Evolutionary conservation across 768 basidiomycete species (phyloP), one percentile per base, ranked within the genome.

Genomic region (Tricholomella constricta): DNA sequence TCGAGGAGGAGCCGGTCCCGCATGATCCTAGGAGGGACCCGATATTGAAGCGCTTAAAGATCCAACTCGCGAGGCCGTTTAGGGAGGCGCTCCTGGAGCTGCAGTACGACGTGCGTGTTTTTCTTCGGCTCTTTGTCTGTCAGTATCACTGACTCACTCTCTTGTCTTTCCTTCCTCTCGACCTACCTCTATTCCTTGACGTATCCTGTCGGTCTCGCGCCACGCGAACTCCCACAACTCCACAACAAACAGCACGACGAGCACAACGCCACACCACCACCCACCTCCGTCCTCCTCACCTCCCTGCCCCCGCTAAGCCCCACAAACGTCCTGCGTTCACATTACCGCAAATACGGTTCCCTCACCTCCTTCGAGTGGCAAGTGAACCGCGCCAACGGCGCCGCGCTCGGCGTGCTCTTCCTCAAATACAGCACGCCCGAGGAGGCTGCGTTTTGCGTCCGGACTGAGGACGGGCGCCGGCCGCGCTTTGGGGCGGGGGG

Each of bases 361-460:
- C 73, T 94, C 51, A 51, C 72, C 6, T 78, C 83, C 3, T 85
- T 91, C 52, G 91, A 94, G 52, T 79, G 85, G 10, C 89, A 93
- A 62, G 82, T 89, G 53, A 89, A 96, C 70, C 78, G 80, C 51
- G 77, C 79, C 45, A 91, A 85, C n/a, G 94, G 94, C 3, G 86
- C 83, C 44, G 82, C 87, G 1, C 79, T 97, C 1, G 94, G 95
- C 2, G 81, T 98, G 36, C 82, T 92, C 36, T 83, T 82, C 63
- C 79, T 98, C 57, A 82, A 80, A 57, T 98, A 73, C 63, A 63
- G 69, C 15, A 72, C 79, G 0, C 83, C 86, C 55, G 84, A 85
- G 14, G 86, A 89, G 38, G 94, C 93, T 4, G 77, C 76, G 51
- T 63, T 69, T 40, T 93, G 89, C 54, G 77, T 89, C 20, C 78